Evolutionary conservation across 352 stramenopile genomes (phyloP), one percentile per base, ranked within the genome.

Genomic region (Phytophthora pluvialis): DNA sequence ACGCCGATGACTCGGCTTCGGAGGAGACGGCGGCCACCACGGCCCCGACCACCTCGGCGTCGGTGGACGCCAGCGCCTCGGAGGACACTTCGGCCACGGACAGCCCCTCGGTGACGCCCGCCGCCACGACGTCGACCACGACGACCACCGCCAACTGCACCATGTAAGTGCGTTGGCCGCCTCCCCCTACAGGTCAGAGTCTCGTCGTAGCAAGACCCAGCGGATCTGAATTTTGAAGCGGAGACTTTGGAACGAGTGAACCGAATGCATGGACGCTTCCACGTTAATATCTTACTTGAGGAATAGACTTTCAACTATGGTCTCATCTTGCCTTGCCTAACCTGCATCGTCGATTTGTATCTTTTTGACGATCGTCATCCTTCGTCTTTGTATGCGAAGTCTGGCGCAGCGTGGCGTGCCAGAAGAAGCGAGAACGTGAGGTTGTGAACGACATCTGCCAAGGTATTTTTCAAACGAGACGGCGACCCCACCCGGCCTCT

Each of bases 111-210:
- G 57, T 64, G 13, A 75, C 67, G 3, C 33, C 67, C 3, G 62
- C 56, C 9, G 52, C 52, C 6, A 60, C 62, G 45, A 69, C 67
- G 21, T 21, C 21, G 13, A 59, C 62, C 2, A 66, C 60, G n/a
- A 60, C 59, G n/a, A 67, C 67, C 12, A 71, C 54, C n/a, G 52
- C 61, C 15, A 70, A 70, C 43, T 66, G 54, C 60, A 48, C 55
- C 18, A 57, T 72, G 64, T 72, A 72, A 64, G 10, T 40, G 31
- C 47, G 12, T 16, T 33, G 31, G 8, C 50, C 35, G 1, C 31
- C 5, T 15, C 26, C 21, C 18, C 11, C n/a, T 42, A 31, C 31
- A 54, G n/a, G 16, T 54, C 31, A 9, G 31, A 43, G 39, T 45
- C 12, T 44, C 47, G 52, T 33, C 47, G 52, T 33, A 32, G 18